phyloP scores from a whole-genome alignment of 805 yeast genomes.

The Candida silvatica region DNA sequence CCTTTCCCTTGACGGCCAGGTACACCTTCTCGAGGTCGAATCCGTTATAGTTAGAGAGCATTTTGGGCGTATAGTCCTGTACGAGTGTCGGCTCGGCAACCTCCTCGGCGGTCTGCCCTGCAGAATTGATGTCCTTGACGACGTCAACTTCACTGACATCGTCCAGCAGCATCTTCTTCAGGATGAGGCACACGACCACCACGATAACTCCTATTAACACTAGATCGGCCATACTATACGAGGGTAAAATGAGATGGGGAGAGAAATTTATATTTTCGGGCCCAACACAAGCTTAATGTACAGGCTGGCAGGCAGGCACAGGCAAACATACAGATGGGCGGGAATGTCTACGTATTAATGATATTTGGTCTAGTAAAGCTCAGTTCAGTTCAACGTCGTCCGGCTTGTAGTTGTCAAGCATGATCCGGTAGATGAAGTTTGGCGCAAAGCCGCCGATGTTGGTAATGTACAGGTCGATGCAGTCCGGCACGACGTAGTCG shows the following conservation, averaged over 20 bases:
- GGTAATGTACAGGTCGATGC: conserved; percentile 88
- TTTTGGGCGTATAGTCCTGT: conserved; percentile 60
- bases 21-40: conserved; percentile 71
- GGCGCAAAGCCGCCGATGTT: conserved; percentile 97
- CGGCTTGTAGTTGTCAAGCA: conserved; percentile 84
- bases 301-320: no score
- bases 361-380: no score
- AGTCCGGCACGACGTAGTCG: conserved; percentile 90
- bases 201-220: conserved; percentile 17
- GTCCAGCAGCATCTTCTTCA: conserved; percentile 17
- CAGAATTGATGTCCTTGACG: conserved; percentile 19
- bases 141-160: conserved; percentile 13
- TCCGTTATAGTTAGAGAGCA: conserved; percentile 74
- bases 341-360: no score
- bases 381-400: conserved; percentile 64
- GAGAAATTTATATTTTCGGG: no score
- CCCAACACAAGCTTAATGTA: no score
- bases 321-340: no score
- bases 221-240: conserved; percentile 20
- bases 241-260: no score
- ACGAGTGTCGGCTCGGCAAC: conserved; percentile 20
- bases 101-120: conserved; percentile 6
- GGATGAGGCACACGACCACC: conserved; percentile 12
- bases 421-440: conserved; percentile 89
- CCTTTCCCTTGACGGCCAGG: conserved; percentile 78